phyloP scores from a whole-genome alignment of 148 eudicot species.

The Rhododendron griersonianum region DNA sequence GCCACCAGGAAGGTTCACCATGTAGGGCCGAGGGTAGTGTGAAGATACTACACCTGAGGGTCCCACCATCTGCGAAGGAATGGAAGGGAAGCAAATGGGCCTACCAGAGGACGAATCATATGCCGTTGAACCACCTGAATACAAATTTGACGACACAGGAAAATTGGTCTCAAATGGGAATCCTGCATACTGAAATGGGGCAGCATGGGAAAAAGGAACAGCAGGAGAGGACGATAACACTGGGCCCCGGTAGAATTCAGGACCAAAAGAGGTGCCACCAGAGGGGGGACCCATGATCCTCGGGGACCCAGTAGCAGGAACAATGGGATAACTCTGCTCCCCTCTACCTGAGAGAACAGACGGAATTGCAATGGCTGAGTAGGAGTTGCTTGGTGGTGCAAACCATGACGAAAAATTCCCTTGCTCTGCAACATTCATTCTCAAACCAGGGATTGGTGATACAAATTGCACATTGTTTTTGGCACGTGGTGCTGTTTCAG shows the following conservation, averaged over 20 bases:
- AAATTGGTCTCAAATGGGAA: conserved; percentile 70
- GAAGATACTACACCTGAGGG: conserved; percentile 47
- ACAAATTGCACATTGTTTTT: conserved; percentile 33
- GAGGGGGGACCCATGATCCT: conserved; percentile 51
- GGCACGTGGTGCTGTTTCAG: conserved; percentile 30
- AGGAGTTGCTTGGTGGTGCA: conserved; percentile 38
- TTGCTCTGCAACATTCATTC: conserved; percentile 39
- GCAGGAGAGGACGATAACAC: conserved; percentile 90
- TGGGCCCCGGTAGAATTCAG: conserved; percentile 65
- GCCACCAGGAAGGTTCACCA: conserved; percentile 54
- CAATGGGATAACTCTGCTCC: conserved; percentile 46
- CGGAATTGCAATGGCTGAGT: conserved; percentile 53
- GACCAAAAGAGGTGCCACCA: conserved; percentile 37
- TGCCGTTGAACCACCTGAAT: conserved; percentile 50
- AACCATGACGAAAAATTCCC: conserved; percentile 67
- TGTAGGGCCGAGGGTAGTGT: conserved; percentile 60
- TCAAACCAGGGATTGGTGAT: conserved; percentile 35
- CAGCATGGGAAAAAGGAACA: conserved; percentile 37
- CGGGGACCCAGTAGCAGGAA: conserved; percentile 43
- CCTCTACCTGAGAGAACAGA: conserved; percentile 48
- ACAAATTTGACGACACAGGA: conserved; percentile 49
- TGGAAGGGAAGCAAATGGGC: conserved; percentile 42
- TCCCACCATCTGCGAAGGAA: conserved; percentile 59
- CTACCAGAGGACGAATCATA: conserved; percentile 43
- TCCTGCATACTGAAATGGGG: conserved; percentile 64